phyloP scores from a whole-genome alignment of 306 rosid genomes.

The Sophora flavescens region DNA sequence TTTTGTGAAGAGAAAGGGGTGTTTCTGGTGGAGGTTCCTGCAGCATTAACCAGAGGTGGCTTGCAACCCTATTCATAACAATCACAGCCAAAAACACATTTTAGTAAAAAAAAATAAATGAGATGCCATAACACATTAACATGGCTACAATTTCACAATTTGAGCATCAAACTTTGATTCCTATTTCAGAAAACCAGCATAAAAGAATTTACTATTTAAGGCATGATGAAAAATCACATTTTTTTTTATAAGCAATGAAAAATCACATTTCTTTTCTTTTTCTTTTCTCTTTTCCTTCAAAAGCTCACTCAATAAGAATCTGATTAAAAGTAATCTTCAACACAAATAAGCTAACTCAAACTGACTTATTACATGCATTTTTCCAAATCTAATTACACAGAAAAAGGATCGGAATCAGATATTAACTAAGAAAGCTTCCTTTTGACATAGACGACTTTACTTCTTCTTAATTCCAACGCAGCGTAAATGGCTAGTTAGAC shows the following conservation, averaged over 20 bases:
- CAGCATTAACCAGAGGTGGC: constrained; percentile 60
- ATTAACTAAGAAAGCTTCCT: too few relatives aligned
- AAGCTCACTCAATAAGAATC: background rate
- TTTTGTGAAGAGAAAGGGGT: constrained; percentile 71
- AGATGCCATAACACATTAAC: background rate
- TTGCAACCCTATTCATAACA: constrained; percentile 66
- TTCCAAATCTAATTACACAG: background rate
- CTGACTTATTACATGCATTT: background rate
- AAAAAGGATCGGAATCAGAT: background rate
- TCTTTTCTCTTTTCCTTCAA: background rate
- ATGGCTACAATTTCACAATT: background rate
- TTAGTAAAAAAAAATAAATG: background rate
- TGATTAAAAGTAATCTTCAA: too few relatives aligned
- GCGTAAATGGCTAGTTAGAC: too few relatives aligned
- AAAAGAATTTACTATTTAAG: background rate
- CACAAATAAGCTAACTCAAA: background rate
- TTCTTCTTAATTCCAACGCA: too few relatives aligned
- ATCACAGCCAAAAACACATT: constrained; percentile 17
- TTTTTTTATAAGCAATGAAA: too few relatives aligned
- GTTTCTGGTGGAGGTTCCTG: constrained; percentile 64
- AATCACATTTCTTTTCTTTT: background rate
- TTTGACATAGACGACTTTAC: too few relatives aligned
- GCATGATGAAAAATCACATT: background rate
- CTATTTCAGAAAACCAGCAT: background rate
- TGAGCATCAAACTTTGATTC: background rate